Percentiles rank a stretch among this genome's conserved stretches.
Conservation (phyloP, 139 green algal genomes). For the Mesotaenium endlicherianum region DNA sequence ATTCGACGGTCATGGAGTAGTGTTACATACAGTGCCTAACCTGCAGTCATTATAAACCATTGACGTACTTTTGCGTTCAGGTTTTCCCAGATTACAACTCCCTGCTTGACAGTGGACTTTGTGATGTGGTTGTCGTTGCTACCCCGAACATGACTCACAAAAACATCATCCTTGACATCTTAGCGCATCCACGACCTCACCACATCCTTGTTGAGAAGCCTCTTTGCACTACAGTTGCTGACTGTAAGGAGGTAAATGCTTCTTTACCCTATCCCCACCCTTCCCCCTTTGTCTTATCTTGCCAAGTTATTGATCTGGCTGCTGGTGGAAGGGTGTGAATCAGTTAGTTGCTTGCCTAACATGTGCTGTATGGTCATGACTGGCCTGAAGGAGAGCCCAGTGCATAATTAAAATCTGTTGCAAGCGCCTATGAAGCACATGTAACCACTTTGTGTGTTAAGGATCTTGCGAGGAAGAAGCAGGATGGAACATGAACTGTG, state of each 20-base stretch:
- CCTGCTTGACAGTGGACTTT: conserved; percentile 10
- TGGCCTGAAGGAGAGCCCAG: too few species aligned
- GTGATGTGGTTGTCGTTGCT: conserved; percentile 29
- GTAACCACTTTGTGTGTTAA: too few species aligned
- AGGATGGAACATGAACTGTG: too few species aligned
- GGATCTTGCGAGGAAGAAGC: too few species aligned
- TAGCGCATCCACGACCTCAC: neutral
- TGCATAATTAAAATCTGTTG: too few species aligned
- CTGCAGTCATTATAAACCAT: too few species aligned
- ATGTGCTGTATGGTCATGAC: too few species aligned
- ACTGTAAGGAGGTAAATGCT: conserved; percentile 26
- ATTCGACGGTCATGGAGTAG: neutral
- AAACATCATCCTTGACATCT: conserved; percentile 8
- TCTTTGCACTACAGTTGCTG: conserved; percentile 25
- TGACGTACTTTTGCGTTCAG: neutral
- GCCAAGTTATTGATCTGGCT: too few species aligned
- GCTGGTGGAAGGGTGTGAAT: too few species aligned
- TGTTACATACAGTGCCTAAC: too few species aligned
- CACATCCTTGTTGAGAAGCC: conserved; percentile 45
- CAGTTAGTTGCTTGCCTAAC: too few species aligned
- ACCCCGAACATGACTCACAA: conserved; percentile 40
- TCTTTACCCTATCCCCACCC: neutral
- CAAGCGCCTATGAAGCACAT: too few species aligned
- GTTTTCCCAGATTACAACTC: neutral
- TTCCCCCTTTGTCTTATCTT: neutral